Conservation (phyloP, 2,329 filamentous ascomycete genomes). For the Colletotrichum sp. region DNA sequence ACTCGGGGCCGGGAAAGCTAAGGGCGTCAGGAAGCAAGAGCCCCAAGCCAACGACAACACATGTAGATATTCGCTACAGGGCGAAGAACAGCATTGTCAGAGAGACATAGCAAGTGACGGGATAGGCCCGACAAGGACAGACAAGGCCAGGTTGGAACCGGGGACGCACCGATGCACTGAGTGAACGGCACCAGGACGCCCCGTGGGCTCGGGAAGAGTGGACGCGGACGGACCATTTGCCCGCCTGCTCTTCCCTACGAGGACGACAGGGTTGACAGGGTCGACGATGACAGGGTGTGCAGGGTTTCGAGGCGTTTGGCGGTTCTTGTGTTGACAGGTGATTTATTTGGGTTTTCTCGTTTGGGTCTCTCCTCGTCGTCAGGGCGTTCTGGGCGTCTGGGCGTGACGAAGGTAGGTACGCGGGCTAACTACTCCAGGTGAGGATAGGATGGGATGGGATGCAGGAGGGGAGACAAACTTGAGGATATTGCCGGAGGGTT, state of each 20-base stretch:
- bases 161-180: conserved; percentile 8
- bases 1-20: no score
- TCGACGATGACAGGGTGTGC: background rate
- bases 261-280: background rate
- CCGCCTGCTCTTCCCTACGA: background rate
- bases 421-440: no score
- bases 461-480: background rate
- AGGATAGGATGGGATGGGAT: background rate
- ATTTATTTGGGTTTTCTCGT: background rate
- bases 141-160: background rate
- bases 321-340: background rate
- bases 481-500: conserved; percentile 19
- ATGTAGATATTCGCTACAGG: background rate
- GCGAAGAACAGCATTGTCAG: no score
- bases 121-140: background rate
- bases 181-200: conserved; percentile 9
- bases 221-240: conserved; percentile 16
- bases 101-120: background rate
- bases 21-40: background rate
- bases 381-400: background rate
- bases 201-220: conserved; percentile 21
- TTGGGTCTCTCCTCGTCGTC: background rate
- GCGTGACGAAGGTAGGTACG: background rate
- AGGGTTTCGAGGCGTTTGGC: background rate
- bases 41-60: background rate